Conservation (phyloP, 768 basidiomycete species). For the Infundibulicybe gibba region DNA sequence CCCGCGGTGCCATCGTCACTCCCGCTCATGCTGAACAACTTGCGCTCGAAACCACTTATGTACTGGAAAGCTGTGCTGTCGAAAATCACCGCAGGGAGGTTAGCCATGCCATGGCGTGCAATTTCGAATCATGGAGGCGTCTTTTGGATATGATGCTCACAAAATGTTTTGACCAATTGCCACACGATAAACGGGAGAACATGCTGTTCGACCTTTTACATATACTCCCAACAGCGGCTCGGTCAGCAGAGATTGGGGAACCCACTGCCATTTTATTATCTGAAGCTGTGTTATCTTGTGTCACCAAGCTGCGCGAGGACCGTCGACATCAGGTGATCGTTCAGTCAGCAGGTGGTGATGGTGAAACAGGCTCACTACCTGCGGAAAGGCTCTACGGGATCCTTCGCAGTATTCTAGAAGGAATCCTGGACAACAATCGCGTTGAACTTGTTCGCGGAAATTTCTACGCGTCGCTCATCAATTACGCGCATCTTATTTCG, state of each 20-base stretch:
- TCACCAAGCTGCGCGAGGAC: slow-evolving; percentile 88
- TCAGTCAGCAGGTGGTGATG: slow-evolving; percentile 61
- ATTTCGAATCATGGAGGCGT: slow-evolving; percentile 83
- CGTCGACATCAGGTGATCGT: slow-evolving; percentile 65
- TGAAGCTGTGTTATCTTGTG: slow-evolving; percentile 74
- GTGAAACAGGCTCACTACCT: slow-evolving; percentile 67
- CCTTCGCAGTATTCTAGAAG: slow-evolving; percentile 70
- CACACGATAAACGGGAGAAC: slow-evolving; percentile 79
- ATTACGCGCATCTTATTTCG: slow-evolving; percentile 79
- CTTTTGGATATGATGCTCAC: slow-evolving; percentile 81
- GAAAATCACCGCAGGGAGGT: slow-evolving; percentile 90
- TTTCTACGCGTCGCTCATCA: slow-evolving; percentile 87
- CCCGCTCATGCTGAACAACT: slow-evolving; percentile 63
- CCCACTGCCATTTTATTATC: slow-evolving; percentile 79
- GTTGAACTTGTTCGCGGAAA: slow-evolving; percentile 90
- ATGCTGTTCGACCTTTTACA: slow-evolving; percentile 90
- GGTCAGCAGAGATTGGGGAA: slow-evolving; percentile 61
- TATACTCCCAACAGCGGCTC: slow-evolving; percentile 69
- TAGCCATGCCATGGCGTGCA: slow-evolving; percentile 59
- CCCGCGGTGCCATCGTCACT: slow-evolving; percentile 64
- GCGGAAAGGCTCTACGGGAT: slow-evolving; percentile 76
- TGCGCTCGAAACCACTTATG: slow-evolving; percentile 64
- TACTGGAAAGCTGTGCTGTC: slow-evolving; percentile 79
- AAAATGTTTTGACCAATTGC: slow-evolving; percentile 82
- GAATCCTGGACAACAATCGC: slow-evolving; percentile 70